Percentiles rank a stretch among this genome's conserved stretches.
Evolutionary conservation across 441 rosid species (phyloP).

Genomic region (Arabidopsis hybrid): DNA sequence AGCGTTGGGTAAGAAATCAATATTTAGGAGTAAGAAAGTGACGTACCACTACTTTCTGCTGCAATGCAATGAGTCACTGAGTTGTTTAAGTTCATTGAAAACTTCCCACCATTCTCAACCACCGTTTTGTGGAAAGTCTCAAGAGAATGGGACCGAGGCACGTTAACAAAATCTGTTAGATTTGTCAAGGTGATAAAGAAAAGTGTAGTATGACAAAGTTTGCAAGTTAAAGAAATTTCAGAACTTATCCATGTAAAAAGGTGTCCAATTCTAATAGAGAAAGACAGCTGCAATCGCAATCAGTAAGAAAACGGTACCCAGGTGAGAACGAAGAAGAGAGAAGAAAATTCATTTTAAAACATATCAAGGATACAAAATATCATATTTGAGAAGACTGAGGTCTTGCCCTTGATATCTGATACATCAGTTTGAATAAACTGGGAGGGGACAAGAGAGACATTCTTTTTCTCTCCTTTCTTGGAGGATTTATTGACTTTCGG

Average conservation of each 20-base stretch:
- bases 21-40: conserved; percentile 41
- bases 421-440: conserved; percentile 88
- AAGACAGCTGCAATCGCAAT: conserved; percentile 19
- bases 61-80: conserved; percentile 95
- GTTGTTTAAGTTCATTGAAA: conserved; percentile 93
- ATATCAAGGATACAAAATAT: conserved; percentile 87
- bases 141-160: conserved; percentile 65
- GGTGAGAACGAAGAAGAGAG: conserved; percentile 15
- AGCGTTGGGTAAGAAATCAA: conserved; percentile 9
- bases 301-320: neutral
- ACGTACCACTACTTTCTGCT: conserved; percentile 87
- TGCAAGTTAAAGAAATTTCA: conserved; percentile 14
- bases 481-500: conserved; percentile 50
- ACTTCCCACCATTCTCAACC: conserved; percentile 91
- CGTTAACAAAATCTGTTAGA: conserved; percentile 76
- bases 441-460: conserved; percentile 71
- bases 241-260: conserved; percentile 15
- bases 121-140: conserved; percentile 88
- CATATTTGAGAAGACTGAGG: conserved; percentile 79
- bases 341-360: neutral
- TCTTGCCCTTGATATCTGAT: conserved; percentile 78
- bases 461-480: conserved; percentile 65
- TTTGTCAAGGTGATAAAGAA: conserved; percentile 56
- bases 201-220: conserved; percentile 1
- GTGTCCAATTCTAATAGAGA: conserved; percentile 6